Conservation (phyloP, 2,329 filamentous ascomycete genomes). For the Pseudogymnoascus sp. region DNA sequence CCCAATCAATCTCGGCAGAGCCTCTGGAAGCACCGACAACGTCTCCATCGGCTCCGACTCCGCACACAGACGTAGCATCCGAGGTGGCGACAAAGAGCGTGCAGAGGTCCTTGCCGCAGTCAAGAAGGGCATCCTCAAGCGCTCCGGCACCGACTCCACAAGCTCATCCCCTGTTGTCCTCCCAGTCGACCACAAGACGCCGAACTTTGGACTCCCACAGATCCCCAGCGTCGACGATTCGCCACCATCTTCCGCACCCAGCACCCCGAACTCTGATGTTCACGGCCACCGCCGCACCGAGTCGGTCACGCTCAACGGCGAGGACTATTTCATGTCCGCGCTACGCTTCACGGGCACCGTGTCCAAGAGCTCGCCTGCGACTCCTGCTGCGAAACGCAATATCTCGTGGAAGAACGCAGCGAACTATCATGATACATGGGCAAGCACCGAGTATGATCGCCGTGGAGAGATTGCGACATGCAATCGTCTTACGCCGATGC, state of each 20-base stretch:
- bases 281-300: conserved; percentile 57
- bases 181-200: conserved; percentile 45
- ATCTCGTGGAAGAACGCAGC: conserved; percentile 84
- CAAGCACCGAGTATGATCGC: conserved; percentile 88
- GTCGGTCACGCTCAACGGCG: conserved; percentile 61
- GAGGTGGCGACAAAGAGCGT: conserved; percentile 81
- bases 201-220: conserved; percentile 48
- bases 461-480: conserved; percentile 94
- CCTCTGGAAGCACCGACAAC: conserved; percentile 23
- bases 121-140: conserved; percentile 92
- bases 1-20: conserved; percentile 32
- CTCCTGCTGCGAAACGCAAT: conserved; percentile 61
- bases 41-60: not conserved
- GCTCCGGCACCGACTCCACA: conserved; percentile 51
- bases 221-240: conserved; percentile 63
- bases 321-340: conserved; percentile 83
- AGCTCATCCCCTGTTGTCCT: conserved; percentile 61
- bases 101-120: conserved; percentile 87
- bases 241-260: conserved; percentile 75
- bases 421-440: conserved; percentile 94
- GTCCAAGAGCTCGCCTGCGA: conserved; percentile 70
- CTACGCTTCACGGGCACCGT: conserved; percentile 61
- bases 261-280: conserved; percentile 74
- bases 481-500: conserved; percentile 91
- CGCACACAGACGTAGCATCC: conserved; percentile 70